These are phyloP conservation scores for Symbiodinium natans DNA, from an alignment of 73 alveolate genomes.

Conservation along the genomic window DNA sequence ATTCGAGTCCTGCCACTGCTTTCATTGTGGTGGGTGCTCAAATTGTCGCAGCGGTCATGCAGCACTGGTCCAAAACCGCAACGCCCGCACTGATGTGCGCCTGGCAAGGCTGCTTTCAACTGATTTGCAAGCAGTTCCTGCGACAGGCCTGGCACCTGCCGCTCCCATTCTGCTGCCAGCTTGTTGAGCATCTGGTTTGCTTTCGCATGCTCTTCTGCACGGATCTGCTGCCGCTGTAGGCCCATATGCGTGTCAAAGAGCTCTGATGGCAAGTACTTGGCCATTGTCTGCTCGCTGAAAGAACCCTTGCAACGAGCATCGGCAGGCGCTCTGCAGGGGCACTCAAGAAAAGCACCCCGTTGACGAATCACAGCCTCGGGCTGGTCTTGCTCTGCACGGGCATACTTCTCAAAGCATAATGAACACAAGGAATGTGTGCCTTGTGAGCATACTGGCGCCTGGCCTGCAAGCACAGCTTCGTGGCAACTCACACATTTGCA, in stretches of 20 bases:
- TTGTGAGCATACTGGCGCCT: background rate
- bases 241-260: background rate
- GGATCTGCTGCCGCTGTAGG: background rate
- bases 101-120: background rate
- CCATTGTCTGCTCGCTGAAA: background rate
- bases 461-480: background rate
- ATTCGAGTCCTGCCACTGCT: background rate
- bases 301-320: background rate
- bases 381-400: background rate
- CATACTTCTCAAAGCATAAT: background rate
- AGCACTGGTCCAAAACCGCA: background rate
- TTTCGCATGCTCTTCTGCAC: background rate
- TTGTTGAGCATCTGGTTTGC: background rate
- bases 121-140: background rate
- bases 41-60: background rate
- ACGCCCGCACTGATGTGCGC: background rate
- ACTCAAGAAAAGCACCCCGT: background rate
- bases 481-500: background rate
- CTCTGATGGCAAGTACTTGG: background rate
- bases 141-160: background rate
- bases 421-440: background rate
- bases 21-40: background rate
- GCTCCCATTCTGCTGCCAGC: background rate
- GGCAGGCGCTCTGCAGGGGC: background rate
- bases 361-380: background rate